Percentiles rank a stretch among this genome's conserved stretches.
These are phyloP conservation scores for Apophysomyces sp. DNA, from an alignment of 371 early-diverging fungal species.

Conservation along the genomic window DNA sequence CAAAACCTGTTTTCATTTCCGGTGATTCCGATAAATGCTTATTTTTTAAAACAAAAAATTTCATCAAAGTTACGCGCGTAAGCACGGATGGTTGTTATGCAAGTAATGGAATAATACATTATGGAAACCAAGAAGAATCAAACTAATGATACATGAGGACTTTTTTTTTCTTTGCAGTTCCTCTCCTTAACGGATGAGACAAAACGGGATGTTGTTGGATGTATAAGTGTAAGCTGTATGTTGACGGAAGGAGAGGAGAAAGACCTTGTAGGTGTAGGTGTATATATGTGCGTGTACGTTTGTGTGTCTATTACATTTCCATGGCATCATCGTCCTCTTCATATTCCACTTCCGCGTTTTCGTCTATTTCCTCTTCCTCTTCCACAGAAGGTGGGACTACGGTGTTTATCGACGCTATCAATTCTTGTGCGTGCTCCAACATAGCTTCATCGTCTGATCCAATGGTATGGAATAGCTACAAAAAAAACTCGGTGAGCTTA, in stretches of 20 bases:
- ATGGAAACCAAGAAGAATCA: no score
- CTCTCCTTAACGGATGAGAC: slow-evolving; percentile 6
- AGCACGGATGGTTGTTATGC: neutral
- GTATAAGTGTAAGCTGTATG: neutral
- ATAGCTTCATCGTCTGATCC: slow-evolving; percentile 71
- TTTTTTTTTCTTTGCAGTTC: neutral
- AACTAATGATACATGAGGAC: no score
- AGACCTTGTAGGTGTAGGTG: neutral
- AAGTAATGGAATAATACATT: neutral
- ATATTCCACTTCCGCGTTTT: slow-evolving; percentile 32
- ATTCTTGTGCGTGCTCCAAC: slow-evolving; percentile 68
- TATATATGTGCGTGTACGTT: slow-evolving; percentile 2
- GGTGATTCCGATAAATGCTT: neutral
- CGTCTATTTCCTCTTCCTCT: slow-evolving; percentile 31
- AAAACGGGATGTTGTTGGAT: neutral
- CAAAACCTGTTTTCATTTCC: slow-evolving; percentile 1
- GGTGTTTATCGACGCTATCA: slow-evolving; percentile 55
- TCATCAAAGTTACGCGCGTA: neutral
- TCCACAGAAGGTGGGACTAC: slow-evolving; percentile 47
- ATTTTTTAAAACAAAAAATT: no score
- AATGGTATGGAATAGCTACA: slow-evolving; percentile 53
- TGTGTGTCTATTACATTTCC: slow-evolving; percentile 30
- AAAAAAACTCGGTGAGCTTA: slow-evolving; percentile 12
- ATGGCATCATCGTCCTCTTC: slow-evolving; percentile 50
- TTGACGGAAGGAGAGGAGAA: neutral